Evolutionary conservation across 257 asterid species (phyloP).

Genomic region (Scutellaria barbata): DNA sequence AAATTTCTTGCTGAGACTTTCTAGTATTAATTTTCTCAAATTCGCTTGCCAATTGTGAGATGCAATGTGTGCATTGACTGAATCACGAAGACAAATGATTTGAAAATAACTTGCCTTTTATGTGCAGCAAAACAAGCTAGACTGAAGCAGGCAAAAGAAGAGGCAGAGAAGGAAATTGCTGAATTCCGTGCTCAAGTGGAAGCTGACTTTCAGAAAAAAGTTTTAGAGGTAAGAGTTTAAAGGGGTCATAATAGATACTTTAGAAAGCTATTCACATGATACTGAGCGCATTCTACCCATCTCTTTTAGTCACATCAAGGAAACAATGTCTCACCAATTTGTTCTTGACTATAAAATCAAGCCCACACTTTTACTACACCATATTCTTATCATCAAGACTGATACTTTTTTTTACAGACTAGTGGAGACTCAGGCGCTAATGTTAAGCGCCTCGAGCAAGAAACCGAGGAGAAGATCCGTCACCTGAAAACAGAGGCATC

Average conservation of each 20-base stretch:
- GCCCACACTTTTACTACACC: background rate
- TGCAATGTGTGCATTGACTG: background rate
- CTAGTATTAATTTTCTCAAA: too few species aligned
- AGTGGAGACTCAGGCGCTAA: slow-evolving; percentile 85
- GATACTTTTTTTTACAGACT: slow-evolving; percentile 41
- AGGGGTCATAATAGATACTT: background rate
- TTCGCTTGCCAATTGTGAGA: too few species aligned
- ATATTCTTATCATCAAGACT: background rate
- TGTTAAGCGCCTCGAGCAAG: slow-evolving; percentile 88
- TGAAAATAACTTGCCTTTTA: slow-evolving; percentile 20
- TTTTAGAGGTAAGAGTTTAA: slow-evolving; percentile 66
- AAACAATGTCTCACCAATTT: too few species aligned
- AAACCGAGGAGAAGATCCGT: slow-evolving; percentile 68
- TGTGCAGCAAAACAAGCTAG: slow-evolving; percentile 83
- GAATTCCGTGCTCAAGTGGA: slow-evolving; percentile 92
- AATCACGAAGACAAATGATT: background rate
- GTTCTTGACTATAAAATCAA: background rate
- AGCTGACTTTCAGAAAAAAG: slow-evolving; percentile 84
- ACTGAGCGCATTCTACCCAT: too few species aligned
- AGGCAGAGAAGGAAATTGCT: slow-evolving; percentile 91
- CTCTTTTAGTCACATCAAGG: too few species aligned
- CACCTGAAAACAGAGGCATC: slow-evolving; percentile 72
- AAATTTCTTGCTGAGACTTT: too few species aligned
- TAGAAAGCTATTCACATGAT: background rate
- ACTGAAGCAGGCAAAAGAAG: slow-evolving; percentile 90